Evolutionary conservation across 805 yeast species (phyloP), one percentile per base, ranked within the genome.

Genomic region (Jamesozyma lodderae): DNA sequence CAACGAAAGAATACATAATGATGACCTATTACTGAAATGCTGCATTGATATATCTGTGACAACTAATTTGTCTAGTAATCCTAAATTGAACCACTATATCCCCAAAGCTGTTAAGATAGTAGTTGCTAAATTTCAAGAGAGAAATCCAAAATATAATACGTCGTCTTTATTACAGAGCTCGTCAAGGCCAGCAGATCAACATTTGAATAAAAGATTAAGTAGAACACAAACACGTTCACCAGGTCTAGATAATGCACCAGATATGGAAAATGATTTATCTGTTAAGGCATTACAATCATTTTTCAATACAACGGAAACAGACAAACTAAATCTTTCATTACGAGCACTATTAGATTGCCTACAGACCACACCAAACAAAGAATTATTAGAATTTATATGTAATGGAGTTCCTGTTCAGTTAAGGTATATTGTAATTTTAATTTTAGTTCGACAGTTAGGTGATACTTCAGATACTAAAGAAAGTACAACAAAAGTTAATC

Each of bases 361-460:
- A 30, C 53, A 67, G 43, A 52, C 34, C 15, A 52, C 49, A 15
- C 61, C 62, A 4, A 60, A 60, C 26, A 56, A 52, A 24, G 54
- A 57, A 8, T 63, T 88, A 33, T 61, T 84, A 26, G 79, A 78
- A 44, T 64, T 76, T 44, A 71, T 84, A 41, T 77, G 87, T 6
- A 72, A 74, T 28, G 85, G 88, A 73, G 74, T 85, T 8, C 96
- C 86, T 0, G 92, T 78, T 27, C 95, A 77, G 53, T 68, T 77
- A 46, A 67, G 95, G 45, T 85, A 81, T 62, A 63, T 77, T 21
- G 69, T 81, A 3, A 64, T 84, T 31, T 56, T 74, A 11, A 64
- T 79, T 3, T 53, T 72, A 24, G 64, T 70, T 7, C 50, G 63
- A 9, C 60, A 60, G 21, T 42, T 68, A 18, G 48, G 38, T 5